Base-by-base conservation (phyloP, 2,329 filamentous ascomycete species). In the Xylariaceae sp. region DNA sequence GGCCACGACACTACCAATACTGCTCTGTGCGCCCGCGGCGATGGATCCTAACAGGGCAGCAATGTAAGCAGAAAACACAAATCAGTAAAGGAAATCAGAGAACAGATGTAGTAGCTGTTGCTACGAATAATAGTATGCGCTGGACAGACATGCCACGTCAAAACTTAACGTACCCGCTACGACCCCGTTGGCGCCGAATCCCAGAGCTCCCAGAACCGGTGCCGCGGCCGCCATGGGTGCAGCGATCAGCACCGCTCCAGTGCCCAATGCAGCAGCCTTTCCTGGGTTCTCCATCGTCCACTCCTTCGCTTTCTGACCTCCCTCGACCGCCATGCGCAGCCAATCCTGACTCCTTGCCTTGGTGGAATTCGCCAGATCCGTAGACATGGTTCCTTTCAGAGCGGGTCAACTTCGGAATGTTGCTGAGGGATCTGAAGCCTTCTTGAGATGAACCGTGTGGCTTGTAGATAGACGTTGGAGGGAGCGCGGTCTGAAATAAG, bases 1-100 rank as follows among this genome's bases (percentile, higher is more conserved):
- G 1, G 58, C 60, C 1, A 51, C 55, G 13, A 66, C 62, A 36
- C 50, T 65, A 8, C 63, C 61, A 7, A 63, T 58, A 6, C 54
- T 36, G n/a, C 51, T 51, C 32, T 66, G 64, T 1, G n/a, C 29
- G 2, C 44, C 60, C 3, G 63, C 52, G 19, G 64, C 63, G 13
- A 58, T 2, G 2, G 62, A 61, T 7, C 51, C 64, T 66, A 34
- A 5, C 6, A 26, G 42, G 16, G 15, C 15, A 12, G 13, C 1
- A 53, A 48, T 47, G 53, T 36, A 26, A 34, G 26, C 8, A 34
- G 32, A 34, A 7, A 30, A 30, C 29, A 10, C 7, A 10, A 6
- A 10, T 30, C 29, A 30, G 32, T 12, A 7, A 13, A 34, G 32
- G 13, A 10, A 3, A 3, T 34, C 10, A 5, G 6, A 34, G 13